Percentiles rank a stretch among this genome's conserved stretches.
phyloP scores from a whole-genome alignment of 108 stramenopile genomes.

The Skeletonema potamos region DNA sequence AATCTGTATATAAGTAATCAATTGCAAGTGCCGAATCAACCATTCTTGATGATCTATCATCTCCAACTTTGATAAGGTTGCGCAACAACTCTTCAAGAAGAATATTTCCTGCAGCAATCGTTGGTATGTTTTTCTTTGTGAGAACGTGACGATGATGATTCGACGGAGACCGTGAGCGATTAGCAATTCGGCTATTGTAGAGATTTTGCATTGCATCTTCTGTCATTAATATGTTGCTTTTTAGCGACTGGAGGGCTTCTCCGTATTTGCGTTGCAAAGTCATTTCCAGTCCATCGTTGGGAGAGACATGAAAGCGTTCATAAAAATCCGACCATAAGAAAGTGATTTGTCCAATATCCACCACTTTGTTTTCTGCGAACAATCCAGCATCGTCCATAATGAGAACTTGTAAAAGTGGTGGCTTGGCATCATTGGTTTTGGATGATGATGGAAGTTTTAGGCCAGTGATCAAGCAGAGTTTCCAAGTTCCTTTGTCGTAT shows the following conservation, averaged over 20 bases:
- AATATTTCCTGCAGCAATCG: constrained; percentile 15
- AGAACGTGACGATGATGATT: constrained; percentile 23
- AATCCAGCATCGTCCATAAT: constrained; percentile 15
- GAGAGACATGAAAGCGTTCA: not conserved
- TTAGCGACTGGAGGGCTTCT: constrained; percentile 14
- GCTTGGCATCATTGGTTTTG: not conserved
- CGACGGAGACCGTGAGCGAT: constrained; percentile 17
- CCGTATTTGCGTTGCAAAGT: constrained; percentile 5
- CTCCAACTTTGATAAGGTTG: constrained; percentile 57
- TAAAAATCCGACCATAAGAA: constrained; percentile 55
- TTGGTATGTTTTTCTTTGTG: constrained; percentile 56
- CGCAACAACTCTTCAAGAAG: constrained; percentile 47
- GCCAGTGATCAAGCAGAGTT: constrained; percentile 33
- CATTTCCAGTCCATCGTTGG: not conserved
- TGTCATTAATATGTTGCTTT: constrained; percentile 30
- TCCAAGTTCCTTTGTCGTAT: constrained; percentile 37
- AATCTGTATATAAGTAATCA: constrained; percentile 40
- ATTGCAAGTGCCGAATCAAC: constrained; percentile 49
- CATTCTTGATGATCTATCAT: constrained; percentile 44
- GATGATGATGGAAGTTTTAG: constrained; percentile 14
- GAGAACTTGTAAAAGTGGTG: constrained; percentile 30
- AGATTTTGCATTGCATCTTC: constrained; percentile 55
- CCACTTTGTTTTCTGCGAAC: constrained; percentile 19
- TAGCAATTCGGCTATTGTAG: constrained; percentile 46
- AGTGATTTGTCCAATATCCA: constrained; percentile 62